Evolutionary conservation across 805 yeast genomes (phyloP).

Genomic region (Hanseniaspora hatyaiensis): DNA sequence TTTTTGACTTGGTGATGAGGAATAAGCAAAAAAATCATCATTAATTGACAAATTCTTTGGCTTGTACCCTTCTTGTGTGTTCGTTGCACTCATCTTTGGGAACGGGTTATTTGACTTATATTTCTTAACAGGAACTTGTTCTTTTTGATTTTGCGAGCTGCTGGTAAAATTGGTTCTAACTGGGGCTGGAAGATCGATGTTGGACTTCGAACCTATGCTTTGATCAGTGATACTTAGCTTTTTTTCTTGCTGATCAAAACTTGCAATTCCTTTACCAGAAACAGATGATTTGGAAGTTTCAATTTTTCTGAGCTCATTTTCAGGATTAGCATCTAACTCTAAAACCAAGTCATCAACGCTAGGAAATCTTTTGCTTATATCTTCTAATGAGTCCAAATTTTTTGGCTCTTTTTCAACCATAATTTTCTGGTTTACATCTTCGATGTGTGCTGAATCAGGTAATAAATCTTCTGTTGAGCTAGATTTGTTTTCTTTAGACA

Average conservation of each 20-base stretch:
- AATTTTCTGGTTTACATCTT: not conserved
- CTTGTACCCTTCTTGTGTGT: conserved; percentile 4
- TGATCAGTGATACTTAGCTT: not conserved
- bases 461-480: not conserved
- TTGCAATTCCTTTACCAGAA: not conserved
- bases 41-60: conserved; percentile 8
- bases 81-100: conserved; percentile 22
- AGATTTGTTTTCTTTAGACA: not conserved
- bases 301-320: not conserved
- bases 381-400: not conserved
- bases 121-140: conserved; percentile 17
- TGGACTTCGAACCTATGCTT: not conserved
- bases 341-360: conserved; percentile 11
- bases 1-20: not conserved
- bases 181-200: not conserved
- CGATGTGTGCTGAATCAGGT: not conserved
- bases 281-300: conserved; percentile 2
- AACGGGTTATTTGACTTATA: conserved; percentile 30
- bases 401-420: not conserved
- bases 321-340: not conserved
- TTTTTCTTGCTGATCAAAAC: not conserved
- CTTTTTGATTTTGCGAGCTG: not conserved
- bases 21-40: conserved; percentile 6
- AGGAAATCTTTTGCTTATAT: conserved; percentile 9
- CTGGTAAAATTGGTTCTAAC: not conserved